Evolutionary conservation across 345 rosid species (phyloP).

Genomic region (Corymbia maculata): DNA sequence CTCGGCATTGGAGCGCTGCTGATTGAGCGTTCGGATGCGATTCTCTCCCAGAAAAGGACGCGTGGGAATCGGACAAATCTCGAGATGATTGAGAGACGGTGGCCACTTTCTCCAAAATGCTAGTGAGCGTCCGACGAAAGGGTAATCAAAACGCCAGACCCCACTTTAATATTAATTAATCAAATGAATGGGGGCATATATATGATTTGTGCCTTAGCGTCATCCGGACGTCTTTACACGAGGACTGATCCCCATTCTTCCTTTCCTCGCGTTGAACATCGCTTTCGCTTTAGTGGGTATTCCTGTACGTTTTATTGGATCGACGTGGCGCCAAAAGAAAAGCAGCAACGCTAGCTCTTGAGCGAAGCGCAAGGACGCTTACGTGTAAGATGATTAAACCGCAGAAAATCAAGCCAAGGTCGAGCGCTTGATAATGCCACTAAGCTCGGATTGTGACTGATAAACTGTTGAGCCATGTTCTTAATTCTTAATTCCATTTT

Average conservation of each 20-base stretch:
- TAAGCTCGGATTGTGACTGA: not conserved
- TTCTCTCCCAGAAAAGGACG: not conserved
- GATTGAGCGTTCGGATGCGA: not conserved
- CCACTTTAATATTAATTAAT: not conserved
- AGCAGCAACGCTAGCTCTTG: not conserved
- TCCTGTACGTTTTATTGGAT: not conserved
- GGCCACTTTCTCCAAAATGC: not conserved
- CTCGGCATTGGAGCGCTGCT: not conserved
- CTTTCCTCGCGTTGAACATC: not conserved
- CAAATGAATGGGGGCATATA: not conserved
- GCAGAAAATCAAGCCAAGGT: not conserved
- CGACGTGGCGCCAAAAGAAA: not conserved
- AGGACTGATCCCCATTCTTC: not conserved
- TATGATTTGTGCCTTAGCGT: not conserved
- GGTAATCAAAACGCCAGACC: not conserved
- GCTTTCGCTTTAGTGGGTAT: not conserved
- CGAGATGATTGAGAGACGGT: not conserved
- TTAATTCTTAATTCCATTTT: not conserved
- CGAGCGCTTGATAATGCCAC: not conserved
- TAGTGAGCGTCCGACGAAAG: not conserved
- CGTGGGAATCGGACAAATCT: not conserved
- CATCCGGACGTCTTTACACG: not conserved
- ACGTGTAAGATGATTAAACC: not conserved
- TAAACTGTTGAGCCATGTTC: not conserved
- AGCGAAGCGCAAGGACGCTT: not conserved